Evolutionary conservation across 2,329 filamentous ascomycete genomes (phyloP), one percentile per base, ranked within the genome.

Genomic region (Colletotrichum magnum): DNA sequence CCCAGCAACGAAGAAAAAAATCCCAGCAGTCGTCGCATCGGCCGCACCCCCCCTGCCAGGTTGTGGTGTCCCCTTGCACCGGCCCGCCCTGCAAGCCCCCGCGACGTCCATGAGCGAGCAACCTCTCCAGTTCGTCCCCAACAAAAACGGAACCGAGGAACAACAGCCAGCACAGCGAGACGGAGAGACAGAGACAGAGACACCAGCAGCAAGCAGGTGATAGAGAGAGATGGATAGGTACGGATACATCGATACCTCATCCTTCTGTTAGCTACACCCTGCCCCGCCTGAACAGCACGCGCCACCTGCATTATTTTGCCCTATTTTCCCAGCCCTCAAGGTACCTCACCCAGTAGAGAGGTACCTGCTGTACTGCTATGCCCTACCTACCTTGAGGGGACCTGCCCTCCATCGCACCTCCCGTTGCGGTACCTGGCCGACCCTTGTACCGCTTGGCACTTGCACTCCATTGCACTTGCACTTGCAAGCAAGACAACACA

Each of bases 101-200:
- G 47, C 28, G 52, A 43, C 62, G 43, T 56, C 62, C 64, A 61
- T 64, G 56, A 56, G 57, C 43, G 50, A 56, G 57, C 51, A 39
- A 50, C 63, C 51, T 66, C 66, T 69, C 56, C 66, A 66, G 62
- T 69, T 66, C 28, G 62, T 69, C 66, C 66, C 66, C 66, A 69
- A 69, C 66, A 69, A 69, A 69, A 69, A 69, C 62, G 62, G 56
- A 65, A 62, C 59, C 59, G 59, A 62, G 58, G 58, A 26, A 53
- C 48, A 53, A 24, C 48, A 53, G n/a, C 21, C 12, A 39, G n/a
- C 52, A 50, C 18, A 16, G 16, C 26, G 45, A 15, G n/a, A 36
- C n/a, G 36, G 28, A 47, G 45, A n/a, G 18, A 39, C 21, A 36
- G 13, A 32, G 26, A 3, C 18, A 50, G n/a, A 56, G 52, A 39